Base-by-base conservation (phyloP, 1,284 basidiomycete species). In the Pholiota adiposa region DNA sequence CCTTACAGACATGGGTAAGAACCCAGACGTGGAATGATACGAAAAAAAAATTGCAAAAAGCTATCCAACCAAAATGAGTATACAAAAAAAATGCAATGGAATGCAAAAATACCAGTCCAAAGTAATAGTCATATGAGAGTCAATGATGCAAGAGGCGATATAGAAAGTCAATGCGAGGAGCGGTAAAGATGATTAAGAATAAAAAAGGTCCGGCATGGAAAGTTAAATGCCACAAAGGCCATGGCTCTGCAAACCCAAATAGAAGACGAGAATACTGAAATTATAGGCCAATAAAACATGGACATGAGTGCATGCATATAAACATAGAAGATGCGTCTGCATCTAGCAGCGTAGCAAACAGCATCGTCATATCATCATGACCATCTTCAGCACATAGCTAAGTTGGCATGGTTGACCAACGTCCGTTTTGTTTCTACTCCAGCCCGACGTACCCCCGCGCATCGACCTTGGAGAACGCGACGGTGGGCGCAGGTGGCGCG, bases 381-480 rank as follows among this genome's bases (percentile, higher is more conserved):
- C 51, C 53, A 29, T 56, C n/a, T 25, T 50, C 51, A 34, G 18
- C 54, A 43, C 50, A 36, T 36, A 46, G 51, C 16, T 43, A 27
- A 31, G 33, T 12, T 14, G 41, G 40, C 36, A 40, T 23, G 25
- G 14, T 18, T 40, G 40, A 51, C 14, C 18, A 23, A 19, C 11
- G 38, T 27, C 36, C 44, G 27, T n/a, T 46, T 14, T 21, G 18
- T 21, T 50, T 56, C 64, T 59, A 80, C 61, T 83, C 78, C 58
- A 86, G 66, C 41, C 85, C 85, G 66, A 92, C 78, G 78, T 86
- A 91, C 19, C 91, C 91, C 60, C 88, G 83, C 59, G 83, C 91
- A 70, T 93, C 91, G 56, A 93, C 91, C 62, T 87, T 87, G 12
- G 90, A 90, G 63, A 89, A 89, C 2, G 88, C 92, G 23, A 87